A percentile compares a stretch with the other conserved stretches of the same genome.
phyloP scores from a whole-genome alignment of 1,139 yeast genomes.

The Wickerhamomyces sp. region DNA sequence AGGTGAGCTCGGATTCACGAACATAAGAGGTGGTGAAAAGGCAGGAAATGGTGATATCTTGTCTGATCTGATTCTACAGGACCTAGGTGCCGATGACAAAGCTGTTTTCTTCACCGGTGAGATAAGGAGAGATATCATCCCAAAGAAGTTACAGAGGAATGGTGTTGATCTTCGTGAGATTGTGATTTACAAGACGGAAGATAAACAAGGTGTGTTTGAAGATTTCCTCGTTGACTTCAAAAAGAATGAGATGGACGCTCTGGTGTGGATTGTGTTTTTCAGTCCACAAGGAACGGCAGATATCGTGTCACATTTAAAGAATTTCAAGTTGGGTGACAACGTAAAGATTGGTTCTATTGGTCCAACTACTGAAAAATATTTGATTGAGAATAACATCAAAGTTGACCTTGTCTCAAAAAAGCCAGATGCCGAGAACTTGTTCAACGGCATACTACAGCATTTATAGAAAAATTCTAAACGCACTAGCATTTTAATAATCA shows the following conservation, averaged over 20 bases:
- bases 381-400: conserved; percentile 42
- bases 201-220: conserved; percentile 39
- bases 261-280: conserved; percentile 73
- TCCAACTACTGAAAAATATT: conserved; percentile 78
- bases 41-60: conserved; percentile 81
- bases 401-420: conserved; percentile 65
- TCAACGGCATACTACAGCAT: conserved; percentile 33
- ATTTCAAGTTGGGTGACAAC: conserved; percentile 11
- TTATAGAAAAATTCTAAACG: neutral
- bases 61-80: conserved; percentile 56
- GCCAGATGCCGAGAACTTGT: conserved; percentile 65
- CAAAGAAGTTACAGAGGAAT: conserved; percentile 44
- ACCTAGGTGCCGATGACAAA: conserved; percentile 25
- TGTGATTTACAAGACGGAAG: conserved; percentile 65
- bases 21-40: conserved; percentile 64
- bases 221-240: conserved; percentile 27
- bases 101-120: conserved; percentile 85
- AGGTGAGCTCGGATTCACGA: conserved; percentile 53
- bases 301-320: conserved; percentile 44
- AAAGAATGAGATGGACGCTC: conserved; percentile 11
- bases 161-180: conserved; percentile 53
- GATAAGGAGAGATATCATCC: conserved; percentile 76
- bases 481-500: conserved; percentile 40
- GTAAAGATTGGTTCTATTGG: conserved; percentile 78
- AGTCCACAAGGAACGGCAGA: conserved; percentile 84